Base-by-base conservation (phyloP, 202 grass and related monocot species). In the Elaeis oleifera region DNA sequence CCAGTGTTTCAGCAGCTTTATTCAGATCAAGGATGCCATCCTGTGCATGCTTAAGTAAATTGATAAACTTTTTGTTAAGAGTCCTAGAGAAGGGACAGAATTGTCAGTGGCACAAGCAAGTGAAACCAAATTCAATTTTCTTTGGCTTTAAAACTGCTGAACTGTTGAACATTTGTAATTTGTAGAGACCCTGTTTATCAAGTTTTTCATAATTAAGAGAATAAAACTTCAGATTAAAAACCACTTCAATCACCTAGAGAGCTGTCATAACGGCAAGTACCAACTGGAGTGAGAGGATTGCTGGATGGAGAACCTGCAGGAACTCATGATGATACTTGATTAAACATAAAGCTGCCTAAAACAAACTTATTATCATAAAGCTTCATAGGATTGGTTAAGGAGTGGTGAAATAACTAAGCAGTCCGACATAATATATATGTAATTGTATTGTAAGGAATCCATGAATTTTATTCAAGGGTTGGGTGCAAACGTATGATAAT, bases 21-120 rank as follows among this genome's bases (percentile, higher is more conserved):
- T 87, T 96, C 65, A 96, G 76, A 73, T 96, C 84, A 79, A 96
- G 84, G 56, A 84, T 78, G 25, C 81, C 86, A 57, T 86, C 87
- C 56, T 74, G 84, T 56, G 87, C 76, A 49, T 80, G 69, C 63
- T 96, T 82, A 69, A 96, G 79, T 71, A 96, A 85, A 64, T 89
- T 77, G 39, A 91, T 73, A 55, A 96, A 96, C 53, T 88, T 91
- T 88, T 82, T 59, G 91, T 96, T 55, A 91, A 60, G 23, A 84
- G 73, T 31, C 74, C 91, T 96, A 62, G 26, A 71, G 23, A 68
- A 69, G 36, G 58, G 7, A 7, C 53, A 66, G 56, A 71, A 51
- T 20, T 51, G 1, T 63, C 51, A 65, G 68, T 53, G 5, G 53
- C 62, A 49, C 26, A 78, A 61, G 54, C 65, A 51, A 55, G 19